These are phyloP conservation scores for Neurospora hispaniola DNA, from an alignment of 495 filamentous ascomycete species.

Conservation along the genomic window DNA sequence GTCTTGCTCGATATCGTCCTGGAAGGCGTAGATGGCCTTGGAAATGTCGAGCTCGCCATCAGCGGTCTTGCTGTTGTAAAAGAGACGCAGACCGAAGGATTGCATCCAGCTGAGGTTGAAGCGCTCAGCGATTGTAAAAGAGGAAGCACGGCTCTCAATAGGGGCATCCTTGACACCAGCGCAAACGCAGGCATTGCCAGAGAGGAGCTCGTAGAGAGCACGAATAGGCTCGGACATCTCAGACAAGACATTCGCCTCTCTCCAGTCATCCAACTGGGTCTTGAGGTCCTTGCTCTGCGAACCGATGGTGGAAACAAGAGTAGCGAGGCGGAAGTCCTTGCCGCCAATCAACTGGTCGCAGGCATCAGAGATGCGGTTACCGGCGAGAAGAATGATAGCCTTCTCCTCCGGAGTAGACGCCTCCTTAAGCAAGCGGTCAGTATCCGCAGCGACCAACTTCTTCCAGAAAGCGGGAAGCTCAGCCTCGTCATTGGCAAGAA, in stretches of 20 bases:
- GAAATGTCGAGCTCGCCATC: conserved; percentile 52
- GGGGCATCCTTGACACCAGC: conserved; percentile 61
- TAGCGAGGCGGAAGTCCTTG: conserved; percentile 70
- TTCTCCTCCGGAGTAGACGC: conserved; percentile 61
- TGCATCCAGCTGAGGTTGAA: conserved; percentile 89
- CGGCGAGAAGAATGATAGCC: conserved; percentile 68
- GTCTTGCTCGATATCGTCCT: conserved; percentile 54
- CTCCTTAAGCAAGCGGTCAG: conserved; percentile 39
- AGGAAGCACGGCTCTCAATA: conserved; percentile 62
- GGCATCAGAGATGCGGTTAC: conserved; percentile 66
- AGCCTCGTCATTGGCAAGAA: conserved; percentile 70
- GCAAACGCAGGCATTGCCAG: conserved; percentile 72
- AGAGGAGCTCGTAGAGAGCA: conserved; percentile 78
- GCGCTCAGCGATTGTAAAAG: conserved; percentile 66
- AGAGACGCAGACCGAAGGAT: conserved; percentile 80
- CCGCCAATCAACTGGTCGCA: conserved; percentile 65
- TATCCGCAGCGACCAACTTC: conserved; percentile 47
- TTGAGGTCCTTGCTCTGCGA: conserved; percentile 56
- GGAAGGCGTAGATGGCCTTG: conserved; percentile 57
- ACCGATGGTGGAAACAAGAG: conserved; percentile 69
- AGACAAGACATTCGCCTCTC: conserved; percentile 62
- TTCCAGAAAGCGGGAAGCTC: conserved; percentile 51
- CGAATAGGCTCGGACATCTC: conserved; percentile 82
- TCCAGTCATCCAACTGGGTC: conserved; percentile 76
- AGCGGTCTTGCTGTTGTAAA: conserved; percentile 50